phyloP scores from a whole-genome alignment of 148 eudicot species.

The Limonium bicolor region DNA sequence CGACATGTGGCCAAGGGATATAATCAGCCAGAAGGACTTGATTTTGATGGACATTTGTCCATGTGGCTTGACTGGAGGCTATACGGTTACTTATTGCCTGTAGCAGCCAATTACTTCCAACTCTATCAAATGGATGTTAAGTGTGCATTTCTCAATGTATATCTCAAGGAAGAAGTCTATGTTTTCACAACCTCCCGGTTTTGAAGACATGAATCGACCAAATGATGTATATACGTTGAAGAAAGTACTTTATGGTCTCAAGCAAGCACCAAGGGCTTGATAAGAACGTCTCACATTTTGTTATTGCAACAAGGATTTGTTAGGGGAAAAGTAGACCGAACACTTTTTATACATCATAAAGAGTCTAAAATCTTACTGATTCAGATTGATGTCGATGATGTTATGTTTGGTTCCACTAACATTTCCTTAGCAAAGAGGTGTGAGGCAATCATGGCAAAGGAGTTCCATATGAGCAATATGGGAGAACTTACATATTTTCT shows the following conservation, averaged over 20 bases:
- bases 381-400: neutral
- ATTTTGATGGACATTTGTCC: neutral
- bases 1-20: neutral
- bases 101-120: neutral
- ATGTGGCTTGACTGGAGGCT: neutral
- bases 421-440: neutral
- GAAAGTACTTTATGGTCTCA: no score
- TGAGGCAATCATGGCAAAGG: neutral
- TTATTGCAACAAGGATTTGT: neutral
- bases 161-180: no score
- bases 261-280: no score
- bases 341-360: no score
- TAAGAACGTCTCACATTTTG: no score
- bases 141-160: neutral
- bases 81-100: neutral
- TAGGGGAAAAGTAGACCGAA: no score
- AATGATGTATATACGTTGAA: neutral
- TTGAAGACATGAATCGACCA: neutral
- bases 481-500: no score
- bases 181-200: neutral
- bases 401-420: no score
- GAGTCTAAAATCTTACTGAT: no score
- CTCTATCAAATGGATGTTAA: conserved; percentile 1
- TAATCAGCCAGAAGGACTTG: neutral
- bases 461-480: neutral